Conservation (phyloP, 495 filamentous ascomycete genomes). For the Lophium mytilinum region DNA sequence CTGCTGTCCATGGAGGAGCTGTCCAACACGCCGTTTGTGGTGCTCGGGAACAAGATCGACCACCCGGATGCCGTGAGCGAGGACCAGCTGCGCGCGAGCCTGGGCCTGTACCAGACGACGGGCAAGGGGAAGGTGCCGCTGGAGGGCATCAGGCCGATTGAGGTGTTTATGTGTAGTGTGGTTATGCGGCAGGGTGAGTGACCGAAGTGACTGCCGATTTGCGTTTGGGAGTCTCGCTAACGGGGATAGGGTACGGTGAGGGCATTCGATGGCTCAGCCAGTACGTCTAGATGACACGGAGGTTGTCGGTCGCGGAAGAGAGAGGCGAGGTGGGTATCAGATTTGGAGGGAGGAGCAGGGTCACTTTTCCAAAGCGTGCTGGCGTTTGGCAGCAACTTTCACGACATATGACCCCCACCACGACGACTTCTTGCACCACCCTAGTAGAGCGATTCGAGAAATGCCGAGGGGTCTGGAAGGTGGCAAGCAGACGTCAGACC, state of each 20-base stretch:
- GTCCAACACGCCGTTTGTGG: slow-evolving; percentile 84
- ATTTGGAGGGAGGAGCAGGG: neutral
- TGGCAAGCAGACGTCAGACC: neutral
- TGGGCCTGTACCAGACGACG: slow-evolving; percentile 92
- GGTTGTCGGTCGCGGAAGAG: neutral
- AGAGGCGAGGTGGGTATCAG: neutral
- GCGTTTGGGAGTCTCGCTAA: neutral
- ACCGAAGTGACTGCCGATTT: too few species aligned
- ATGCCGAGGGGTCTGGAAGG: neutral
- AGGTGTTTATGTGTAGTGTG: slow-evolving; percentile 98
- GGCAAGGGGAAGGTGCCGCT: slow-evolving; percentile 96
- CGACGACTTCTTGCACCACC: neutral
- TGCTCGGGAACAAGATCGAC: slow-evolving; percentile 98
- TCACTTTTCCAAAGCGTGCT: neutral
- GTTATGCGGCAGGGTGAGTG: slow-evolving; percentile 87
- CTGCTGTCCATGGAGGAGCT: slow-evolving; percentile 29
- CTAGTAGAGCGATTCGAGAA: neutral
- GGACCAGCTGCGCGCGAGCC: slow-evolving; percentile 82
- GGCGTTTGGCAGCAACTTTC: neutral
- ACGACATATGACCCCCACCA: neutral
- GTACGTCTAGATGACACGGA: slow-evolving; percentile 49
- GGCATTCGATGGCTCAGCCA: slow-evolving; percentile 73
- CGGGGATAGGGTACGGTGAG: slow-evolving; percentile 56
- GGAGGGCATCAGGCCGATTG: slow-evolving; percentile 90
- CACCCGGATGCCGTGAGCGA: slow-evolving; percentile 91